Evolutionary conservation across 1,284 basidiomycete species (phyloP), one percentile per base, ranked within the genome.

Genomic region (Kwoniella shivajii): DNA sequence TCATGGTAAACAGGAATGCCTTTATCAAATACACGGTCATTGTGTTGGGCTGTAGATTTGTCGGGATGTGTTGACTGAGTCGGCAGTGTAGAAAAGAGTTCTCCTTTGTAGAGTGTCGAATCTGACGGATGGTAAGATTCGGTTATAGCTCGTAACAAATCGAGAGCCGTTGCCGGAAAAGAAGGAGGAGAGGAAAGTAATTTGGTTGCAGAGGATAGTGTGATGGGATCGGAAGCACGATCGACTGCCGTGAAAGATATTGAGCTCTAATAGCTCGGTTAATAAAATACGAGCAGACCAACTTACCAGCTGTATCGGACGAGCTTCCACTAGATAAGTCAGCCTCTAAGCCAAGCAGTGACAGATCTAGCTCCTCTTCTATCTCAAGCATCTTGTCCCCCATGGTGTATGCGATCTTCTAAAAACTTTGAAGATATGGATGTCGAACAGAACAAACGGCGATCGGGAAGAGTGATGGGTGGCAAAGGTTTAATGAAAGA

Each of bases 341-440:
- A 2, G 18, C 6, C 22, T 50, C 45, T 7, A 64, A 22, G 9
- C 65, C 63, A 11, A 64, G 47, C 9, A 54, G 44, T 13, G 50
- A 48, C 2, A 55, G 64, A 51, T 66, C 61, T 20, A 66, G 59
- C 24, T 60, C 64, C 51, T 64, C 65, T 57, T 67, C 65, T 22
- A 67, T 55, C 27, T 61, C 59, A 22, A 63, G 50, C 2, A 27
- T 41, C 7, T 4, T 5, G 11, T 31, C 18, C 3, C 6, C 14
- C 37, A 51, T 51, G 42, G 10, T 44, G 6, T 33, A n/a, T n/a
- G n/a, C n/a, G n/a, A n/a, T n/a, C n/a, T n/a, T n/a, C n/a, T n/a
- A n/a, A n/a, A n/a, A n/a, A n/a, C n/a, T n/a, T n/a, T n/a, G n/a
- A n/a, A n/a, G n/a, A n/a, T n/a, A n/a, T n/a, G n/a, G n/a, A n/a